phyloP scores from a whole-genome alignment of 768 basidiomycete species.

The Omphalotus guepiniiformis region DNA sequence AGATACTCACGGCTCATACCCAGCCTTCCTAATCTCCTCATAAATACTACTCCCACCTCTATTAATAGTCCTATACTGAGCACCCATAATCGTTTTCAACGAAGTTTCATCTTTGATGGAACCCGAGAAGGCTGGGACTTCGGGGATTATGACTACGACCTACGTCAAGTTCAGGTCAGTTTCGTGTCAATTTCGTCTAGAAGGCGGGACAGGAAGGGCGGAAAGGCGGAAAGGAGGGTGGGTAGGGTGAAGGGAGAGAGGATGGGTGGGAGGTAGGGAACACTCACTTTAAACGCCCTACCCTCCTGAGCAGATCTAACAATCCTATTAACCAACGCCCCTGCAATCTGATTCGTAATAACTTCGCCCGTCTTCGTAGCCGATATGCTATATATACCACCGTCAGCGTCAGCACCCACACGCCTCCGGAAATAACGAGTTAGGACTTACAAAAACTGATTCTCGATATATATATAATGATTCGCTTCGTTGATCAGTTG shows the following conservation, averaged over 20 bases:
- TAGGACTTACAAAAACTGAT: constrained; percentile 78
- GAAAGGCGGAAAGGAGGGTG: no score
- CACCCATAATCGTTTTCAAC: constrained; percentile 83
- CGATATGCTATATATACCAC: constrained; percentile 82
- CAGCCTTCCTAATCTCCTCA: constrained; percentile 71
- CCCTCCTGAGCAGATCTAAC: constrained; percentile 69
- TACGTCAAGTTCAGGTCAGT: no score
- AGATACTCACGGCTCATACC: constrained; percentile 70
- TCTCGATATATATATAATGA: constrained; percentile 93
- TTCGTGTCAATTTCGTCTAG: no score
- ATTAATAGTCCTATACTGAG: constrained; percentile 85
- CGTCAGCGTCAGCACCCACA: no score
- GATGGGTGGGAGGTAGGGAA: neutral
- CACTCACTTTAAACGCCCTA: constrained; percentile 68
- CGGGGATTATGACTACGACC: constrained; percentile 87
- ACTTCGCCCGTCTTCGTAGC: constrained; percentile 57
- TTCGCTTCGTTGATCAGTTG: constrained; percentile 79
- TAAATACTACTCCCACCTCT: constrained; percentile 86
- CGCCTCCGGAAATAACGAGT: constrained; percentile 10
- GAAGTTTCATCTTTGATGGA: constrained; percentile 50
- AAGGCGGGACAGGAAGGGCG: no score
- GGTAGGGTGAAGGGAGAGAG: neutral
- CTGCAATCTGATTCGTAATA: constrained; percentile 80
- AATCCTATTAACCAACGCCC: constrained; percentile 80
- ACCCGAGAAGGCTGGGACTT: constrained; percentile 83